A percentile compares a stretch with the other conserved stretches of the same genome.
These are phyloP conservation scores for Lachancea meyersii DNA, from an alignment of 805 yeast genomes.

Conservation along the genomic window DNA sequence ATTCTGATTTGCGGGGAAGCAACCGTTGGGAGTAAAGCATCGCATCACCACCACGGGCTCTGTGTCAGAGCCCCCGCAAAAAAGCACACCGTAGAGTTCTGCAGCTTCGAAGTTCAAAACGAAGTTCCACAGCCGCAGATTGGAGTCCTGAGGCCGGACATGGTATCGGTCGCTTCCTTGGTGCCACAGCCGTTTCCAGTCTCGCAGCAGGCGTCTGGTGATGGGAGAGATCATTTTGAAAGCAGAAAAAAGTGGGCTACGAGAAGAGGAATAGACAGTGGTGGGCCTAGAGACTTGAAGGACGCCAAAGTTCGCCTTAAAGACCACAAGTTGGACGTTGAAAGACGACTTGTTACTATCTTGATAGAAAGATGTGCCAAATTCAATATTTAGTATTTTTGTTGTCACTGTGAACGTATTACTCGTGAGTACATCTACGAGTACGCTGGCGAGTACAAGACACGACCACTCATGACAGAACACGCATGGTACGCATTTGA, in stretches of 20 bases:
- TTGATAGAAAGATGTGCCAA: background rate
- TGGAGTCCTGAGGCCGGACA: constrained; percentile 31
- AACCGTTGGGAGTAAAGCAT: constrained; percentile 28
- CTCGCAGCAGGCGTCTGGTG: constrained; percentile 27
- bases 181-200: constrained; percentile 26
- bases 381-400: background rate
- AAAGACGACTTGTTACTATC: background rate
- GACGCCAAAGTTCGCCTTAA: no score
- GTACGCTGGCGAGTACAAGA: no score
- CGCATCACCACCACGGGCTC: constrained; percentile 20
- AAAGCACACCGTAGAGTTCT: constrained; percentile 25
- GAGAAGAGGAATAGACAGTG: background rate
- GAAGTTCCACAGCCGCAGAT: constrained; percentile 31
- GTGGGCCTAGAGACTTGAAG: background rate
- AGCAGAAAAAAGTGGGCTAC: background rate
- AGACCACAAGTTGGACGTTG: no score
- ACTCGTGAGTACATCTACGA: no score
- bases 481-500: background rate
- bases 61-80: constrained; percentile 17
- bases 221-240: constrained; percentile 14
- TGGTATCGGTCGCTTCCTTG: constrained; percentile 12
- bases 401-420: background rate
- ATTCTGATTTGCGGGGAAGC: constrained; percentile 25
- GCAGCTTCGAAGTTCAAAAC: constrained; percentile 18
- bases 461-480: no score